A percentile compares a stretch with the other conserved stretches of the same genome.
Evolutionary conservation across 163 green algal genomes (phyloP).

Genomic region (Chlamydomonas reinhardtii): DNA sequence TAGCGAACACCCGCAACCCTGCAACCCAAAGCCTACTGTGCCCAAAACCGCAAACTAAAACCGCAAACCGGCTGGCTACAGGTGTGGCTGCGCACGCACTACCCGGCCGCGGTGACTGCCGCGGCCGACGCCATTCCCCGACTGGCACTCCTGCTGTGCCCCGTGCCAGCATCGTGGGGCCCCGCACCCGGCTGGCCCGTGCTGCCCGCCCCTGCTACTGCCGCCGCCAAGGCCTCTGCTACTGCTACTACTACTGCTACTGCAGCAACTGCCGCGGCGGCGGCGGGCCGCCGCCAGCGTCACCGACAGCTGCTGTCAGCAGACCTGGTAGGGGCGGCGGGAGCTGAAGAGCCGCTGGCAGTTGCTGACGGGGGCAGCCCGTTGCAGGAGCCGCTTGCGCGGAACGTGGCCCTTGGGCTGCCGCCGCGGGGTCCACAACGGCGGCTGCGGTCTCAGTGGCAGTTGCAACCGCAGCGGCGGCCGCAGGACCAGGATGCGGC

Average conservation of each 20-base stretch:
- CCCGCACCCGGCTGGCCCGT: conserved; percentile 31
- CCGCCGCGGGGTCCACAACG: too few species aligned
- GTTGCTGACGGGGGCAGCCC: too few species aligned
- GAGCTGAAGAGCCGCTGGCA: neutral
- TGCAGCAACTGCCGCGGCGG: neutral
- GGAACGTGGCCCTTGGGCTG: neutral
- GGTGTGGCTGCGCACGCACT: conserved; percentile 2
- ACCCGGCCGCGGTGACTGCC: neutral
- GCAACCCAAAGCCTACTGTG: too few species aligned
- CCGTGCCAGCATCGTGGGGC: conserved; percentile 23
- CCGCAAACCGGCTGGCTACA: too few species aligned
- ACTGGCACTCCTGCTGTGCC: conserved; percentile 24
- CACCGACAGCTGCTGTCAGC: neutral
- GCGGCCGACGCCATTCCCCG: neutral
- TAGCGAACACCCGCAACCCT: too few species aligned
- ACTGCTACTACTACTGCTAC: too few species aligned
- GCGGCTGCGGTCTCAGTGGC: too few species aligned
- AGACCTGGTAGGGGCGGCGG: neutral
- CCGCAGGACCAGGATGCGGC: too few species aligned
- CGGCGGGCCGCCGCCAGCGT: neutral
- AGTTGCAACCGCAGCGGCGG: too few species aligned
- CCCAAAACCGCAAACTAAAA: too few species aligned
- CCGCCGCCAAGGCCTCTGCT: too few species aligned
- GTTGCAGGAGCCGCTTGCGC: neutral
- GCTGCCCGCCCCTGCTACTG: neutral